phyloP scores from a whole-genome alignment of 768 basidiomycete species.

The Termitomyces sp. region DNA sequence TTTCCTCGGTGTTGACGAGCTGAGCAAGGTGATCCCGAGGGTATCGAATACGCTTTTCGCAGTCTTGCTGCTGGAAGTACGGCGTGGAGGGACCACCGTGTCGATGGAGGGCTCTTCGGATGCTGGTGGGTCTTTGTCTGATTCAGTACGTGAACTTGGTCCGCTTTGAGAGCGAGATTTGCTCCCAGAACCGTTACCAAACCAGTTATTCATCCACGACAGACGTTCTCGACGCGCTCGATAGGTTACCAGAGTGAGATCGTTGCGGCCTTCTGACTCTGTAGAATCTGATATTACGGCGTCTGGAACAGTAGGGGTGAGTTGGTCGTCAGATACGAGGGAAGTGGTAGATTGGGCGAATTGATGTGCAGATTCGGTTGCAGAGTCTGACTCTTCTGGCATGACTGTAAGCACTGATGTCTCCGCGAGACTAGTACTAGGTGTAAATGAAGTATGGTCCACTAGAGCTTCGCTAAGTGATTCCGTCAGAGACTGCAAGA shows the following conservation, averaged over 20 bases:
- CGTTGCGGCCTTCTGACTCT: slow-evolving; percentile 5
- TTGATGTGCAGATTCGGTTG: slow-evolving; percentile 12
- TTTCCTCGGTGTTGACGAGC: slow-evolving; percentile 37
- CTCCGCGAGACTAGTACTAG: slow-evolving; percentile 28
- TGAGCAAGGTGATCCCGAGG: slow-evolving; percentile 67
- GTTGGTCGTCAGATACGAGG: slow-evolving; percentile 7
- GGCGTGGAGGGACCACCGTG: slow-evolving; percentile 14
- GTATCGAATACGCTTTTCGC: slow-evolving; percentile 71
- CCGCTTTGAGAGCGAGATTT: slow-evolving; percentile 28
- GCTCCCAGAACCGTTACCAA: slow-evolving; percentile 51
- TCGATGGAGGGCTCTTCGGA: slow-evolving; percentile 14
- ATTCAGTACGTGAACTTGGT: slow-evolving; percentile 19
- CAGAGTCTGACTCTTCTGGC: slow-evolving; percentile 28
- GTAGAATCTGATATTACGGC: not conserved
- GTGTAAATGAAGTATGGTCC: slow-evolving; percentile 42
- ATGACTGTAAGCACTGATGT: slow-evolving; percentile 33
- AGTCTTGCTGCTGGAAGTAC: slow-evolving; percentile 37
- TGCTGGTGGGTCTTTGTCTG: slow-evolving; percentile 19
- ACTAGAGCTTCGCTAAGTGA: slow-evolving; percentile 56
- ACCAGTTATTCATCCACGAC: slow-evolving; percentile 76
- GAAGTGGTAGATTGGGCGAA: slow-evolving; percentile 9
- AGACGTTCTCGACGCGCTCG: slow-evolving; percentile 46
- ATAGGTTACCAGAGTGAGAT: slow-evolving; percentile 15
- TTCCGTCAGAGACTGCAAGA: slow-evolving; percentile 46
- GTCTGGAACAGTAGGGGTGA: slow-evolving; percentile 10